Percentiles rank a stretch among this genome's conserved stretches.
These are phyloP conservation scores for Tephrocybe sp. DNA, from an alignment of 768 basidiomycete species.

Conservation along the genomic window DNA sequence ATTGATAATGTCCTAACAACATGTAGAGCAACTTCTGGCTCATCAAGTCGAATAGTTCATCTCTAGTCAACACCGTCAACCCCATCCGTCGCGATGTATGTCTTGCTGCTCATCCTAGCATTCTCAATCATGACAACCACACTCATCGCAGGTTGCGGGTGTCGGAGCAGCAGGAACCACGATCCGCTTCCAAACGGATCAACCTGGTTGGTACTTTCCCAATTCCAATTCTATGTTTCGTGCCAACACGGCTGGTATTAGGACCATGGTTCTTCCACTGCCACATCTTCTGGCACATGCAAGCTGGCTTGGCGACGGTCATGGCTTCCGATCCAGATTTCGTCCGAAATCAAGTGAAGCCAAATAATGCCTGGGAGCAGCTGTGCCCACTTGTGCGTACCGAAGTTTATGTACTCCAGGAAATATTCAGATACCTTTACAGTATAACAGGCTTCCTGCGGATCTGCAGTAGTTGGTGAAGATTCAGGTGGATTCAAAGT, in stretches of 20 bases:
- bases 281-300: constrained; percentile 25
- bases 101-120: not conserved
- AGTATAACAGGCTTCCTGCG: constrained; percentile 2
- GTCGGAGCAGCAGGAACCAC: constrained; percentile 24
- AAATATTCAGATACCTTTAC: no score
- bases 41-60: constrained; percentile 34
- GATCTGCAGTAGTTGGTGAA: constrained; percentile 9
- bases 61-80: constrained; percentile 39
- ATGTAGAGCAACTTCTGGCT: constrained; percentile 37
- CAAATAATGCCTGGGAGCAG: constrained; percentile 15
- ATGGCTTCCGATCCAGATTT: constrained; percentile 12
- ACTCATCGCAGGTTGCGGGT: constrained; percentile 12
- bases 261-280: constrained; percentile 31
- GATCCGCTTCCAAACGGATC: constrained; percentile 53
- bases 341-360: constrained; percentile 11
- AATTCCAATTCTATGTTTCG: no score
- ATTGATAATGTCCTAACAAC: not conserved
- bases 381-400: constrained; percentile 12
- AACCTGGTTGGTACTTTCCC: constrained; percentile 40
- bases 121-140: not conserved
- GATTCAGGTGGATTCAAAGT: no score
- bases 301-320: constrained; percentile 21
- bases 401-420: no score
- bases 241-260: not conserved
- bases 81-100: constrained; percentile 39